Percentiles rank a stretch among this genome's conserved stretches.
phyloP scores from a whole-genome alignment of 2,329 filamentous ascomycete species.

The Paramyrothecium roridum region DNA sequence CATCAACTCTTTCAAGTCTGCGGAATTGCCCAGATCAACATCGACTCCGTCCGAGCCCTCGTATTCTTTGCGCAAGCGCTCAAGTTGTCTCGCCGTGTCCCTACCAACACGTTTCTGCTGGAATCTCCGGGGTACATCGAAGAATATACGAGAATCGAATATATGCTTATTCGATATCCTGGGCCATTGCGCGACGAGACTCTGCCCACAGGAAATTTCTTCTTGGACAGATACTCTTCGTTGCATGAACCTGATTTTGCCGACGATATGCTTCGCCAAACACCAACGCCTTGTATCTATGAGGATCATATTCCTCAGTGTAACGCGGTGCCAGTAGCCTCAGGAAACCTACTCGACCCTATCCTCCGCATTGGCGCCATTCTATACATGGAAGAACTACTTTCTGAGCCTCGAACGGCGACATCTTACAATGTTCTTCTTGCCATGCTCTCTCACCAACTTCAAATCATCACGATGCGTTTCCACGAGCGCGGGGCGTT shows the following conservation, averaged over 20 bases:
- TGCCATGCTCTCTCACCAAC: slow-evolving; percentile 18
- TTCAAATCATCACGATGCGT: slow-evolving; percentile 8
- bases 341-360: slow-evolving; percentile 16
- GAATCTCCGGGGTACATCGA: slow-evolving; percentile 27
- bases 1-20: slow-evolving; percentile 16
- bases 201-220: neutral
- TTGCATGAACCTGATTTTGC: neutral
- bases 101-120: slow-evolving; percentile 11
- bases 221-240: neutral
- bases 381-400: slow-evolving; percentile 26
- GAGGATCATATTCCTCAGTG: neutral
- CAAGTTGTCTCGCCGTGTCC: slow-evolving; percentile 11
- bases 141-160: slow-evolving; percentile 24
- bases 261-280: neutral
- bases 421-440: slow-evolving; percentile 26
- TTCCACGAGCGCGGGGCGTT: slow-evolving; percentile 2
- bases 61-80: slow-evolving; percentile 20
- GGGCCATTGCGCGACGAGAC: slow-evolving; percentile 17
- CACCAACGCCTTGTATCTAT: neutral
- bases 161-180: slow-evolving; percentile 22
- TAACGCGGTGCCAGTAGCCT: neutral
- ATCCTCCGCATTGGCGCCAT: slow-evolving; percentile 24
- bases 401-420: slow-evolving; percentile 26
- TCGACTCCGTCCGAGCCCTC: slow-evolving; percentile 19
- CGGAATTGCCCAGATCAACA: slow-evolving; percentile 15